Evolutionary conservation across 139 green algal genomes (phyloP), one percentile per base, ranked within the genome.

Genomic region (Chloropicon primus): DNA sequence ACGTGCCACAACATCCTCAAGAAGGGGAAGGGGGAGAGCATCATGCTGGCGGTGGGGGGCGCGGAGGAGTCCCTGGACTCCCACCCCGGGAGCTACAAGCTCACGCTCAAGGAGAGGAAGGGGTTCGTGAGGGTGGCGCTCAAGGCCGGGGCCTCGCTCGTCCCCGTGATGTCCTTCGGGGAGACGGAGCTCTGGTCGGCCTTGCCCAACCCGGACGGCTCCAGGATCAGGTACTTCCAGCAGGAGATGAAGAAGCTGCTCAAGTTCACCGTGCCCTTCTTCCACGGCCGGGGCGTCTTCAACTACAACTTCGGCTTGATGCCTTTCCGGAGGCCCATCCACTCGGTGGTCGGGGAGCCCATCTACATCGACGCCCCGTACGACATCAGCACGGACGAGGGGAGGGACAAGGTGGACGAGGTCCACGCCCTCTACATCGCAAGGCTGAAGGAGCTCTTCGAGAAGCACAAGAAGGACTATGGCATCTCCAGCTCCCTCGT

Each of bases 111-210:
- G 23, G 53, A 62, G 22, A 83, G 86, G 2, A 87, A 84, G 76
- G 86, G 86, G 71, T 90, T 90, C 78, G 78, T 85, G 2, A 53
- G 80, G 21, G 29, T 90, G 2, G 86, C 86, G 21, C 26, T 90
- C 41, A 62, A 82, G 71, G 83, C 84, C 2, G 86, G 86, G 1
- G 82, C 86, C 22, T 78, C 29, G 1, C 77, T 90, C 28, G 86
- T 90, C 5, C 86, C 86, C 1, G 79, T 88, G 1, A 53, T 88
- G 1, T 24, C 26, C 27, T 88, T 85, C 79, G 86, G 86, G 17
- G 86, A 90, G 76, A 84, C 77, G 21, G 84, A 90, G 27, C 76
- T 83, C 17, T 88, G 41, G 41, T n/a, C 41, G 10, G 41, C 41
- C 10, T 17, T 62, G 41, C 41, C 41, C 41, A 62, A 62, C 41